Evolutionary conservation across 768 basidiomycete genomes (phyloP), one percentile per base, ranked within the genome.

Genomic region (Terana coerulea): DNA sequence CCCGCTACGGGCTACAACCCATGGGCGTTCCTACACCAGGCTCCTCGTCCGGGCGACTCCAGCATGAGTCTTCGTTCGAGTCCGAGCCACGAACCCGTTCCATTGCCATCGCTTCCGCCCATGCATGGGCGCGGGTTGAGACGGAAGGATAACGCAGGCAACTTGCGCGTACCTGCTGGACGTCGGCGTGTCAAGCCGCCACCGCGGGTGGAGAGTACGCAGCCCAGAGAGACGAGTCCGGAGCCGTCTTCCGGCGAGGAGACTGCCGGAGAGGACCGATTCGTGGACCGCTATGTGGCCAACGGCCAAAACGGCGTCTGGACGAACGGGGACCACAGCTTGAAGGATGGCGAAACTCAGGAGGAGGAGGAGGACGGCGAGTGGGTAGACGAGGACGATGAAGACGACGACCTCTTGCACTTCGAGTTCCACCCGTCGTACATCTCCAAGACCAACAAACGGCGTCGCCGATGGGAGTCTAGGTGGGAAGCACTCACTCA

Each of bases 131-230:
- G 68, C 15, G 72, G 77, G 0, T 51, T 76, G 42, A 77, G 77
- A 61, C 75, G 75, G 40, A 72, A 71, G 15, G 74, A 76, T 54
- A 64, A 61, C 31, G 69, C 72, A 4, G 36, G 54, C 8, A 73
- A 73, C 52, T 52, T 76, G 17, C 65, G 70, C 10, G 22, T 45
- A 11, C 64, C 64, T 15, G 46, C 52, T 10, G 52, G 41, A 28
- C 46, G 49, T 22, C 52, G 57, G 31, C 66, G 73, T 46, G 67
- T 83, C 30, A 82, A 82, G 61, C 84, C 83, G 1, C 88, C 88
- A 1, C 87, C 86, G 9, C 75, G 88, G 11, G 88, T 91, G 15
- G 85, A 89, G 59, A 90, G 87, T 59, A 91, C 88, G 0, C 87
- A 90, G 59, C 88, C 88, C 6, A 71, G 88, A 35, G 88, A 91